Conservation (phyloP, 345 rosid species). For the Aurinia saxatilis region DNA sequence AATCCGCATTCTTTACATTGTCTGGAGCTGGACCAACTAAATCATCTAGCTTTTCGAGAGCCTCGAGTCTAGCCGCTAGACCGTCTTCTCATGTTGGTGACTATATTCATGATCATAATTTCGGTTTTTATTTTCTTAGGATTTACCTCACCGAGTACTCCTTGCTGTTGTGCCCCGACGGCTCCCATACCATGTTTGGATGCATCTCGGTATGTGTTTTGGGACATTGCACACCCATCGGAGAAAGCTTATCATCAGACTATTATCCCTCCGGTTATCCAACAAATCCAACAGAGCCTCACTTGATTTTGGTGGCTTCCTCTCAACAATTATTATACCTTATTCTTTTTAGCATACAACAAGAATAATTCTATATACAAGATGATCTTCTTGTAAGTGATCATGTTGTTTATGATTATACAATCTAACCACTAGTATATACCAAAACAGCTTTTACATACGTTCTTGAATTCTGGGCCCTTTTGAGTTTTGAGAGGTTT, state of each 20-base stretch:
- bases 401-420: no score
- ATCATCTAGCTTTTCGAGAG: no score
- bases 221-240: constrained; percentile 25
- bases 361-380: neutral
- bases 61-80: no score
- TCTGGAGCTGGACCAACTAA: no score
- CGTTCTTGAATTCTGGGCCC: no score
- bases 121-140: constrained; percentile 7
- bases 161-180: constrained; percentile 20
- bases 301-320: constrained; percentile 2
- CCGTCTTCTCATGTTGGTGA: neutral
- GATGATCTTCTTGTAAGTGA: neutral
- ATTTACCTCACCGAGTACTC: constrained; percentile 11
- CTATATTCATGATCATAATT: neutral
- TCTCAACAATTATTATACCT: neutral
- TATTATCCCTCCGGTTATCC: constrained; percentile 17
- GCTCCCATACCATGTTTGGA: constrained; percentile 19
- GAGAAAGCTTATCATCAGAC: constrained; percentile 23
- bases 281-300: constrained; percentile 25
- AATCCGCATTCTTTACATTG: no score
- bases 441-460: no score
- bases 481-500: no score
- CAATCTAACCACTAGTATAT: no score
- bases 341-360: neutral
- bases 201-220: constrained; percentile 27